Evolutionary conservation across 225 moss, liverwort and hornwort species (phyloP).

Genomic region (Physcomitrellopsis africana): DNA sequence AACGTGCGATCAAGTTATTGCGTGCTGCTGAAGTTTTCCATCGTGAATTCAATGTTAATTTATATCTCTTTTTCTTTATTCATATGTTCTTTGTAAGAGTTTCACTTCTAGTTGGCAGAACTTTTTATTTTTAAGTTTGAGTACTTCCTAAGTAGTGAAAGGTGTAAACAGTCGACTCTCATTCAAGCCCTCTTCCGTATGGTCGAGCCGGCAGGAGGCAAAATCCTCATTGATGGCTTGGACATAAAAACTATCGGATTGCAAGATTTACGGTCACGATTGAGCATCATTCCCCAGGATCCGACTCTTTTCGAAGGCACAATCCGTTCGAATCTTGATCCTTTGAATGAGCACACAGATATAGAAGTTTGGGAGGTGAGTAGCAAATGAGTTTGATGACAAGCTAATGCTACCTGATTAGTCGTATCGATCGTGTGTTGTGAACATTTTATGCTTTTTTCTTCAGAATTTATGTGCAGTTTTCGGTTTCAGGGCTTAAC

Average conservation of each 20-base stretch:
- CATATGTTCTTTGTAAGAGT: neutral
- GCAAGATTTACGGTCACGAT: conserved; percentile 70
- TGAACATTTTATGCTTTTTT: neutral
- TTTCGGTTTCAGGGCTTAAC: neutral
- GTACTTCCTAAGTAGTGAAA: conserved; percentile 9
- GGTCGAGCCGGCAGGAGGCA: conserved; percentile 77
- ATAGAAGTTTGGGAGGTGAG: conserved; percentile 83
- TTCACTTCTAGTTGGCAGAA: neutral
- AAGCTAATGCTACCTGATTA: neutral
- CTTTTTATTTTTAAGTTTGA: neutral
- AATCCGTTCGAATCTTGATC: conserved; percentile 80
- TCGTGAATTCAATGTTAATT: neutral
- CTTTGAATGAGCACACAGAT: conserved; percentile 69
- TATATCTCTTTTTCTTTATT: neutral
- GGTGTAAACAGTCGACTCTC: conserved; percentile 62
- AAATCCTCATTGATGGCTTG: conserved; percentile 70
- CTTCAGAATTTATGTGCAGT: conserved; percentile 4
- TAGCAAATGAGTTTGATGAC: neutral
- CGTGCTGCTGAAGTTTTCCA: neutral
- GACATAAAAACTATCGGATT: conserved; percentile 78
- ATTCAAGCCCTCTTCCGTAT: conserved; percentile 84
- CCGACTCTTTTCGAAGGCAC: conserved; percentile 90
- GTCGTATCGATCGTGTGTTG: neutral
- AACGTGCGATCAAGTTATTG: neutral
- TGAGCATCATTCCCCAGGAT: conserved; percentile 93